Evolutionary conservation across 1,284 basidiomycete genomes (phyloP).

Genomic region (Golubevia pallescens): DNA sequence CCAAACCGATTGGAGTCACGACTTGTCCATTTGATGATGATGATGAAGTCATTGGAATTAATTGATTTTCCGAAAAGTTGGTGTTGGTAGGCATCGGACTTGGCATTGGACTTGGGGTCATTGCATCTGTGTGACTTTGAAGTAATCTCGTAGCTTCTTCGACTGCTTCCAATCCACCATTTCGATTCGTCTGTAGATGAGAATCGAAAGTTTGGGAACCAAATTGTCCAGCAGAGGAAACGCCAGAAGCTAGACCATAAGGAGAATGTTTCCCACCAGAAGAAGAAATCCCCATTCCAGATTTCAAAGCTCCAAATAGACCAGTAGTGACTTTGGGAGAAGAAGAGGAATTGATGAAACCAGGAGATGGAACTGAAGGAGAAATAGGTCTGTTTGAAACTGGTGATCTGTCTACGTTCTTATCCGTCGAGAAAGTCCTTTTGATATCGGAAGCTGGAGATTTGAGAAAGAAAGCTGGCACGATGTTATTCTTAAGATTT

Average conservation of each 20-base stretch:
- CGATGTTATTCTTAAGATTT: neutral
- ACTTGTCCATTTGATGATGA: no score
- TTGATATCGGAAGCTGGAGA: neutral
- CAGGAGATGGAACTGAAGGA: neutral
- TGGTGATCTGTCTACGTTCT: neutral
- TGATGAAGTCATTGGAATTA: no score
- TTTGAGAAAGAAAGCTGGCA: neutral
- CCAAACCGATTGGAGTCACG: no score
- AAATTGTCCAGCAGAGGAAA: neutral
- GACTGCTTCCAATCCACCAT: neutral
- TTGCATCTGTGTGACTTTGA: neutral
- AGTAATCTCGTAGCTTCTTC: neutral
- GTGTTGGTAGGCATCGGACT: neutral
- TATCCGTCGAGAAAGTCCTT: neutral
- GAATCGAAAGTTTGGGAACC: neutral
- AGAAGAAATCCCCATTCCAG: neutral
- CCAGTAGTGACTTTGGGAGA: neutral
- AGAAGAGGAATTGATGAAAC: no score
- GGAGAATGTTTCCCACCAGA: neutral
- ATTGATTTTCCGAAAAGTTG: neutral
- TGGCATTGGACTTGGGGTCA: neutral
- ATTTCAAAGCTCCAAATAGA: neutral
- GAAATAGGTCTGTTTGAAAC: no score
- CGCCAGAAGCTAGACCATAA: neutral
- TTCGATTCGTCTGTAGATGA: neutral